A percentile compares a stretch with the other conserved stretches of the same genome.
Evolutionary conservation across 2,329 filamentous ascomycete species (phyloP).

Genomic region (Stagonosporopsis tanaceti): DNA sequence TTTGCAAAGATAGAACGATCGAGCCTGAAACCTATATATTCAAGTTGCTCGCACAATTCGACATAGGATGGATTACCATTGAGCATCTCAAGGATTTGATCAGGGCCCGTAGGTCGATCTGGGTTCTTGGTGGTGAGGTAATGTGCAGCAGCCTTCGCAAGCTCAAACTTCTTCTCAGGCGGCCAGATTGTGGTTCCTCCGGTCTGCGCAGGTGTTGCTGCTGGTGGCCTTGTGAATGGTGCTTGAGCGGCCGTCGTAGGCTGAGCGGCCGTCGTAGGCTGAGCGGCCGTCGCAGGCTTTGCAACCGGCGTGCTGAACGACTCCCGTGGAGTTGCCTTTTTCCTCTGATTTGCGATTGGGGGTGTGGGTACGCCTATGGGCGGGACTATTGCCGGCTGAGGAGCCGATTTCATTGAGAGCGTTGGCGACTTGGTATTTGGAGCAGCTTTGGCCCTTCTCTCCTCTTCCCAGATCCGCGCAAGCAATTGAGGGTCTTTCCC

Average conservation of each 20-base stretch:
- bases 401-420: conserved; percentile 33
- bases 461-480: conserved; percentile 64
- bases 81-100: conserved; percentile 57
- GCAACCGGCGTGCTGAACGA: conserved; percentile 1
- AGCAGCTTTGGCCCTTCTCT: conserved; percentile 52
- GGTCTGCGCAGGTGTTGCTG: conserved; percentile 4
- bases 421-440: conserved; percentile 33
- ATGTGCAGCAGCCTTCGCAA: conserved; percentile 59
- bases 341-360: conserved; percentile 29
- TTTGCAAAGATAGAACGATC: conserved; percentile 63
- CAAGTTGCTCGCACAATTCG: conserved; percentile 62
- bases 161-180: conserved; percentile 56
- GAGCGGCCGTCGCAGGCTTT: conserved; percentile 12
- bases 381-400: conserved; percentile 24
- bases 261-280: too few species aligned
- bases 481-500: conserved; percentile 63
- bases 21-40: conserved; percentile 58
- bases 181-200: conserved; percentile 59
- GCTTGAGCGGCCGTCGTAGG: too few species aligned
- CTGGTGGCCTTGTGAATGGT: conserved; percentile 14
- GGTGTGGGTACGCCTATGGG: conserved; percentile 21
- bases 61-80: conserved; percentile 64
- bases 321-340: conserved; percentile 34
- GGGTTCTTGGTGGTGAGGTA: conserved; percentile 58
- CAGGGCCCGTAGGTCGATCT: conserved; percentile 47